Conservation (phyloP, 2,329 filamentous ascomycete genomes). For the Drechslerella dactyloides region DNA sequence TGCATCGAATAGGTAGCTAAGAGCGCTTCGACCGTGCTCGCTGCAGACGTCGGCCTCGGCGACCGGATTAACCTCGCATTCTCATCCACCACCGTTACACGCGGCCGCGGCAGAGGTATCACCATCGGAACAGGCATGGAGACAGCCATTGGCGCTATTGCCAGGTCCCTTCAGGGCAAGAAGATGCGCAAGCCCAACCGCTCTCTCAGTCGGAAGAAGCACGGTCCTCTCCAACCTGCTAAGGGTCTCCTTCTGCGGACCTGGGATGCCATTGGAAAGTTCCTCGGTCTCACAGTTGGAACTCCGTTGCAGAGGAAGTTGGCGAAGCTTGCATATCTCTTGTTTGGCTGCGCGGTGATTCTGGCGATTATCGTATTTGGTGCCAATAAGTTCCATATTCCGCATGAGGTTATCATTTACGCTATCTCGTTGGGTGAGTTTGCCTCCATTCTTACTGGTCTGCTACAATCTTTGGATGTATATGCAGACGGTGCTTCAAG, state of each 20-base stretch:
- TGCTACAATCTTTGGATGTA: neutral
- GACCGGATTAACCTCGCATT: conserved; percentile 69
- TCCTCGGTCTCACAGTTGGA: conserved; percentile 71
- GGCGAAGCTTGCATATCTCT: conserved; percentile 71
- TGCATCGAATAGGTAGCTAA: conserved; percentile 63
- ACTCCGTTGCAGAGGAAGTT: conserved; percentile 74
- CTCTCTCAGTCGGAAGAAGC: conserved; percentile 67
- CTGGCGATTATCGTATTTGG: conserved; percentile 69
- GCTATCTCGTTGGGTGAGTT: conserved; percentile 66
- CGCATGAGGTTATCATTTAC: conserved; percentile 67
- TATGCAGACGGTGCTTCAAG: neutral
- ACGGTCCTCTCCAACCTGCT: conserved; percentile 62
- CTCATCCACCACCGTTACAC: conserved; percentile 68
- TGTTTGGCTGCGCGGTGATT: conserved; percentile 66
- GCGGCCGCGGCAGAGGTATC: conserved; percentile 66
- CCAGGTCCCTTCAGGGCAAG: conserved; percentile 67
- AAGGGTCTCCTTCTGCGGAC: conserved; percentile 62
- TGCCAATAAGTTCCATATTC: conserved; percentile 64
- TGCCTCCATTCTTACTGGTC: conserved; percentile 54
- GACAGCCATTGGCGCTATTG: conserved; percentile 71
- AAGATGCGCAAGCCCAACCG: conserved; percentile 64
- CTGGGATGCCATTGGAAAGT: conserved; percentile 67
- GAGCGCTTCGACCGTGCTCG: conserved; percentile 62
- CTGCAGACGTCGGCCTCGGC: conserved; percentile 64
- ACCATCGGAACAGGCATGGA: conserved; percentile 67